Percentiles rank a stretch among this genome's conserved stretches.
Evolutionary conservation across 2,329 filamentous ascomycete species (phyloP).

Genomic region (Sporothrix curviconia): DNA sequence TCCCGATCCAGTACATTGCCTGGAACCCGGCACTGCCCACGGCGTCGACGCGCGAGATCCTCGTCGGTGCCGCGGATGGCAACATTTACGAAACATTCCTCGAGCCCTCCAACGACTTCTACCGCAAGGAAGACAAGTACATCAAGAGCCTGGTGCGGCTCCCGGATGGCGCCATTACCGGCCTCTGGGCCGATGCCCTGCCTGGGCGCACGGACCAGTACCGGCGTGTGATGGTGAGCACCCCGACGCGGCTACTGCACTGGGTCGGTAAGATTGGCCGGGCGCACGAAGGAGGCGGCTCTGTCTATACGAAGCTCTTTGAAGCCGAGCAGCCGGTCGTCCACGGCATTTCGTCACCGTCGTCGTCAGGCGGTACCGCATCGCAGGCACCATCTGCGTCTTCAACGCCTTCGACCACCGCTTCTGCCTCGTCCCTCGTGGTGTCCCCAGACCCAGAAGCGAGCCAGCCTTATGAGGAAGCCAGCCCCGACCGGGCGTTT

Average conservation of each 20-base stretch:
- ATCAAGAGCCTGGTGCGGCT: slow-evolving; percentile 76
- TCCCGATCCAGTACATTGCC: slow-evolving; percentile 80
- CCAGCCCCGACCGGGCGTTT: slow-evolving; percentile 63
- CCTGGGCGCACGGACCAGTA: slow-evolving; percentile 55
- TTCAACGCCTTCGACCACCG: slow-evolving; percentile 33
- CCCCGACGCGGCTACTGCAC: slow-evolving; percentile 70
- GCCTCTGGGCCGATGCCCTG: slow-evolving; percentile 75
- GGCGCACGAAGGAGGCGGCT: slow-evolving; percentile 66
- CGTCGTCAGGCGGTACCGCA: slow-evolving; percentile 25
- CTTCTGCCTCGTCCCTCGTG: slow-evolving; percentile 54
- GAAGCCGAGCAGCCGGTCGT: slow-evolving; percentile 75
- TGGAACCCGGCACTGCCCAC: slow-evolving; percentile 94
- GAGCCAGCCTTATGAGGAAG: slow-evolving; percentile 45
- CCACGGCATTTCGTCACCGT: slow-evolving; percentile 61
- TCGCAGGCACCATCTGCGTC: not conserved
- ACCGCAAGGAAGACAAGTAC: slow-evolving; percentile 90
- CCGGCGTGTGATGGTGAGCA: slow-evolving; percentile 72
- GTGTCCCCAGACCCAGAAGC: slow-evolving; percentile 68
- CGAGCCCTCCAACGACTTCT: slow-evolving; percentile 90
- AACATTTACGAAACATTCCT: slow-evolving; percentile 94
- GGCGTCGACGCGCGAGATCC: slow-evolving; percentile 87
- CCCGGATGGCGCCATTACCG: slow-evolving; percentile 72
- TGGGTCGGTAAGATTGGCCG: slow-evolving; percentile 71
- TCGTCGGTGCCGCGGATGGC: slow-evolving; percentile 86
- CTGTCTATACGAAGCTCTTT: slow-evolving; percentile 81